phyloP scores from a whole-genome alignment of 1,139 yeast genomes.

The Nakaseomyces nivariensis region DNA sequence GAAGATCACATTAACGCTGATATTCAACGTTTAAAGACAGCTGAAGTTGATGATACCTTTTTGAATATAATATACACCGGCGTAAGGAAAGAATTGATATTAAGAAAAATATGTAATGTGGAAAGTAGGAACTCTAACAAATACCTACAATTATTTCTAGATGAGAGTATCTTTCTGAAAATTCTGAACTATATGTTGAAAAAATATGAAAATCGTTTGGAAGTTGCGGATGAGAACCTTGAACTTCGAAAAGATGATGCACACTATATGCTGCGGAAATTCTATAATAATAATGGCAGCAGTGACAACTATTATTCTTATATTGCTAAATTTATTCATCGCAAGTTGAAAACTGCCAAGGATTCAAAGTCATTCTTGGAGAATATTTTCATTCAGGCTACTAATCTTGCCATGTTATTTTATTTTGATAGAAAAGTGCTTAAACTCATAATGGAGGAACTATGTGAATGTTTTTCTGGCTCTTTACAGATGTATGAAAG shows the following conservation, averaged over 20 bases:
- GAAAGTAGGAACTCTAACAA: neutral
- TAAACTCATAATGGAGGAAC: neutral
- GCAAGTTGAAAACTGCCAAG: neutral
- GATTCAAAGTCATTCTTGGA: neutral
- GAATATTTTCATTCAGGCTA: neutral
- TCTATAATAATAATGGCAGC: neutral
- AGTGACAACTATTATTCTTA: neutral
- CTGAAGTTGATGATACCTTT: neutral
- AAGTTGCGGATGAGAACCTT: neutral
- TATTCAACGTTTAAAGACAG: neutral
- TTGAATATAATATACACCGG: neutral
- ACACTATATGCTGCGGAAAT: neutral
- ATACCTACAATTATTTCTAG: neutral
- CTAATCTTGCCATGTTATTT: neutral
- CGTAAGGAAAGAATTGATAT: neutral
- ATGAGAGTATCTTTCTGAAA: neutral
- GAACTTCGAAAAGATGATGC: neutral
- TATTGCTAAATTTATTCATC: neutral
- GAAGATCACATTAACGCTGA: neutral
- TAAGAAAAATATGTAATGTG: neutral
- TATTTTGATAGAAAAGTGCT: neutral
- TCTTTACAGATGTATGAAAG: slow-evolving; percentile 1
- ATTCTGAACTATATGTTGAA: neutral
- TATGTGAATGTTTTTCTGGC: neutral
- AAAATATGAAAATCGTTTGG: neutral